phyloP scores from a whole-genome alignment of 176 grass and related monocot species.

The Olyra latifolia region DNA sequence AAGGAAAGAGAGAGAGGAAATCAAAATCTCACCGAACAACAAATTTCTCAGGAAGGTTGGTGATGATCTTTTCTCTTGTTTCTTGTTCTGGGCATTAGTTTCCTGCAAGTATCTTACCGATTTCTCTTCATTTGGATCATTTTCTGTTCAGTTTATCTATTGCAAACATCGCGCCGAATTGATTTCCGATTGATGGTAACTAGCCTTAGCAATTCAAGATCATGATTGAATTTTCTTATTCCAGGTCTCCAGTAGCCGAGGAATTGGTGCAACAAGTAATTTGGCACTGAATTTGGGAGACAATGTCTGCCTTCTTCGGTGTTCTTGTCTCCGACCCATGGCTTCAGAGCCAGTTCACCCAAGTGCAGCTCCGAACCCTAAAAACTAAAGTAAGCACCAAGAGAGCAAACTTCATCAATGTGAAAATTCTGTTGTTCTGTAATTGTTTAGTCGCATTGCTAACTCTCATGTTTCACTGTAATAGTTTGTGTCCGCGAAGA shows the following conservation, averaged over 20 bases:
- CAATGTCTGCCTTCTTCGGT: conserved; percentile 81
- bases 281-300: conserved; percentile 12
- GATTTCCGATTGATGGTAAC: background rate
- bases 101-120: background rate
- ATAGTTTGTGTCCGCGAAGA: conserved; percentile 58
- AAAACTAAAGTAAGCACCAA: conserved; percentile 65
- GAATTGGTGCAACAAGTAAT: background rate
- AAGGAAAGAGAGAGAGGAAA: background rate
- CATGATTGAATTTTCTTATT: background rate
- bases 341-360: conserved; percentile 97
- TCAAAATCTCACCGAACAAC: background rate
- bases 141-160: background rate
- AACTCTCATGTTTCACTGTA: background rate
- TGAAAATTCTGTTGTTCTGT: background rate
- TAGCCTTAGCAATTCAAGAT: background rate
- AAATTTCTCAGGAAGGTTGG: conserved; percentile 21
- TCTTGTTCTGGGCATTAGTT: background rate
- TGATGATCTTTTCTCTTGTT: background rate
- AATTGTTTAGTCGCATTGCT: background rate
- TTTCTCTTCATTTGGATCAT: background rate
- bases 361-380: conserved; percentile 86
- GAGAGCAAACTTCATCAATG: background rate
- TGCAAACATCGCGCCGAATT: background rate
- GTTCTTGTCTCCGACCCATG: conserved; percentile 87
- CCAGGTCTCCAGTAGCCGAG: background rate